phyloP scores from a whole-genome alignment of 192 early-diverging fungal species.

The Paraglomus occultum region DNA sequence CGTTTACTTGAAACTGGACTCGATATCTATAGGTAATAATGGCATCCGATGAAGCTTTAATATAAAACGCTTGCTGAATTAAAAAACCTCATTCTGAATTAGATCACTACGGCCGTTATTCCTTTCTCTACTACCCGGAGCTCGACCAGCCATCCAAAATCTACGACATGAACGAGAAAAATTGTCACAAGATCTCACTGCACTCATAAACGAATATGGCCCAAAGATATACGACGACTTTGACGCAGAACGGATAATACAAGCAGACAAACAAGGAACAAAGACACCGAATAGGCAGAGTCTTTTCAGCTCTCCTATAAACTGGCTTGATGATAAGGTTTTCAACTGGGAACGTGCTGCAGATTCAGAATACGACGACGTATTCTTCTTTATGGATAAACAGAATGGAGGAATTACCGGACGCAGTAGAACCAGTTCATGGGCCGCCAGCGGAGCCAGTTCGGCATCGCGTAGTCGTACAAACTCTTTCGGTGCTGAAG shows the following conservation, averaged over 20 bases:
- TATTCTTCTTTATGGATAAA: constrained; percentile 51
- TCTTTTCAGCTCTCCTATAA: constrained; percentile 42
- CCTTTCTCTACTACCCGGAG: constrained; percentile 60
- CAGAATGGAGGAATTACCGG: constrained; percentile 40
- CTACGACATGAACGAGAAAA: constrained; percentile 69
- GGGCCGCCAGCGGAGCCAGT: constrained; percentile 35
- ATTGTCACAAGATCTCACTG: constrained; percentile 74
- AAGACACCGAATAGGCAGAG: constrained; percentile 30
- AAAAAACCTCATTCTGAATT: constrained; percentile 7
- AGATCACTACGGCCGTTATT: constrained; percentile 84
- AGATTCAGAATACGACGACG: constrained; percentile 55
- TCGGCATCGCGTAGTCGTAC: constrained; percentile 46
- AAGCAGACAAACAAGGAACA: constrained; percentile 32
- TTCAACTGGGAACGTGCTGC: constrained; percentile 54
- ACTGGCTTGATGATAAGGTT: constrained; percentile 55
- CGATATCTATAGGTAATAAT: constrained; percentile 63
- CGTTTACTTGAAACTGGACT: constrained; percentile 74
- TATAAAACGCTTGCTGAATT: background rate
- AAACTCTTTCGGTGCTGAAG: constrained; percentile 43
- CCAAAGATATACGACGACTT: constrained; percentile 78
- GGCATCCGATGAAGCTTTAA: background rate
- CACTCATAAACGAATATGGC: constrained; percentile 82
- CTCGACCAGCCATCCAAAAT: constrained; percentile 54
- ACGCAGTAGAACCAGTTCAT: constrained; percentile 45
- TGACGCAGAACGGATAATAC: constrained; percentile 46